Conservation (phyloP, 495 filamentous ascomycete species). For the Rhizodiscina lignyota region DNA sequence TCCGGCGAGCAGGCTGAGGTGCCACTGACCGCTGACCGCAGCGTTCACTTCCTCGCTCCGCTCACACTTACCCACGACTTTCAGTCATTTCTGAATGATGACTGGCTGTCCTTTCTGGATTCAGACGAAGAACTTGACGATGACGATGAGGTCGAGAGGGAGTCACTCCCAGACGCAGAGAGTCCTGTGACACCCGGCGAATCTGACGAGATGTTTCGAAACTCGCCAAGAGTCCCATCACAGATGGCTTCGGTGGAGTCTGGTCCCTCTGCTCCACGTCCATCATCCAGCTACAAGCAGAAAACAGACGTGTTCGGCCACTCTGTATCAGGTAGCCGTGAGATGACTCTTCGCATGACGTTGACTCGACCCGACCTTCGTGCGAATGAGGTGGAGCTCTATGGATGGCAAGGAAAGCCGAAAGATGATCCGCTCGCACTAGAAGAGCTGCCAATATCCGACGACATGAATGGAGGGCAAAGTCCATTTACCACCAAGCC, state of each 20-base stretch:
- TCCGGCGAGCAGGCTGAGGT: slow-evolving; percentile 21
- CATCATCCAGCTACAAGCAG: background rate
- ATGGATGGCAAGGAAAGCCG: slow-evolving; percentile 27
- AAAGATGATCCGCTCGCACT: slow-evolving; percentile 2
- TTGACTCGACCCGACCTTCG: slow-evolving; percentile 77
- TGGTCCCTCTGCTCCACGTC: no score
- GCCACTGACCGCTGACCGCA: slow-evolving; percentile 9
- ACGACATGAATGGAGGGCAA: slow-evolving; percentile 1
- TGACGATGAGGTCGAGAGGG: slow-evolving; percentile 11
- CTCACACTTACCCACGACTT: slow-evolving; percentile 13
- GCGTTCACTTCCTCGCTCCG: no score
- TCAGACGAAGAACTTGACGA: slow-evolving; percentile 14
- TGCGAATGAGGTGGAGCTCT: slow-evolving; percentile 44
- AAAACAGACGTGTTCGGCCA: background rate
- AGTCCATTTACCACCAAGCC: background rate
- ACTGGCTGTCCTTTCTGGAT: slow-evolving; percentile 16
- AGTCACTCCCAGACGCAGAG: background rate
- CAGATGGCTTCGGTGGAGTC: no score
- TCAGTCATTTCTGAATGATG: slow-evolving; percentile 15
- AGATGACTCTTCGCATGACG: slow-evolving; percentile 94
- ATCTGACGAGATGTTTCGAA: background rate
- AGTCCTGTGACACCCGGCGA: background rate
- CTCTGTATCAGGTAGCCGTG: slow-evolving; percentile 34
- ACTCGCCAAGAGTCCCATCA: background rate
- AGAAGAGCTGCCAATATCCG: background rate